A percentile compares a stretch with the other conserved stretches of the same genome.
phyloP scores from a whole-genome alignment of 495 filamentous ascomycete species.

The Penicillium argentinense region DNA sequence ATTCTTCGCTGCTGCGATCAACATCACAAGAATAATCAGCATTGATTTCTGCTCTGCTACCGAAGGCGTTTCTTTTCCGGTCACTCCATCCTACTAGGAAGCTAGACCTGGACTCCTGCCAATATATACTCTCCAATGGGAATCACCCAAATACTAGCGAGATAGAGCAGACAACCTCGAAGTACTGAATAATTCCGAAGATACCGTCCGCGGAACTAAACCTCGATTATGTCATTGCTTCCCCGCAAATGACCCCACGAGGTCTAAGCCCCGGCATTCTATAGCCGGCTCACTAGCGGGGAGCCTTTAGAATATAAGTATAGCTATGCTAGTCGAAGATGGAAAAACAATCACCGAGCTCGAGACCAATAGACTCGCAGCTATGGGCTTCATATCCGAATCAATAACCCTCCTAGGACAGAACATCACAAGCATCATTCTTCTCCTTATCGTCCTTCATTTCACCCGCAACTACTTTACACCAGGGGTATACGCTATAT shows the following conservation, averaged over 20 bases:
- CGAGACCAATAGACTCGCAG: too few species aligned
- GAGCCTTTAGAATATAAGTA: not conserved
- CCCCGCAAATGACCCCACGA: conserved; percentile 13
- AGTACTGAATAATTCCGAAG: not conserved
- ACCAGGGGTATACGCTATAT: conserved; percentile 10
- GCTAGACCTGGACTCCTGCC: too few species aligned
- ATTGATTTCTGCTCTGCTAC: too few species aligned
- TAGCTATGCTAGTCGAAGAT: not conserved
- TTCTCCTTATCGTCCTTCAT: conserved; percentile 5
- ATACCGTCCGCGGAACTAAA: conserved; percentile 9
- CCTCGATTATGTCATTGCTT: conserved; percentile 6
- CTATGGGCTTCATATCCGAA: conserved; percentile 11
- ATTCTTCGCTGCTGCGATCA: too few species aligned
- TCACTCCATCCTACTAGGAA: too few species aligned
- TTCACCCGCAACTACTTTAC: conserved; percentile 16
- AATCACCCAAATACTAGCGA: too few species aligned
- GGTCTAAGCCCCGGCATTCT: not conserved
- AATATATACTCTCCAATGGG: too few species aligned
- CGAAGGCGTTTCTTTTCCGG: too few species aligned
- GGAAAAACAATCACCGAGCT: too few species aligned
- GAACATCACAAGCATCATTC: conserved; percentile 2
- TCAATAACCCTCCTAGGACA: conserved; percentile 1
- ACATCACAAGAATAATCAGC: too few species aligned
- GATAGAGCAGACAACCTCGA: not conserved
- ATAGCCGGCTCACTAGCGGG: not conserved